Conservation (phyloP, 202 grass and related monocot species). For the Setaria italica region DNA sequence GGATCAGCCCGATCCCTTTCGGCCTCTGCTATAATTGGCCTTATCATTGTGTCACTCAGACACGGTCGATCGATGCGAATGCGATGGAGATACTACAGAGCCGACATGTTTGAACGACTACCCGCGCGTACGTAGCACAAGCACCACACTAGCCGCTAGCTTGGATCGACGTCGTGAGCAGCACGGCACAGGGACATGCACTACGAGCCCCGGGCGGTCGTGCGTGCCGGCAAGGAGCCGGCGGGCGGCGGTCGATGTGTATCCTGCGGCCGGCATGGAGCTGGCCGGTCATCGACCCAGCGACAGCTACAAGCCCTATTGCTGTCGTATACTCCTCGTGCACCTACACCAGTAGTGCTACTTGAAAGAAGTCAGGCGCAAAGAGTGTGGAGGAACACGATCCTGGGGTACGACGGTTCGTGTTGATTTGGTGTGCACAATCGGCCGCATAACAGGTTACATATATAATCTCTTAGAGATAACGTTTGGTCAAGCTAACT, state of each 20-base stretch:
- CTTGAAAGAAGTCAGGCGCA: too few species aligned
- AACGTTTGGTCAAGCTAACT: too few species aligned
- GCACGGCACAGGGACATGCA: slow-evolving; percentile 40
- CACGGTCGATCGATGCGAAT: neutral
- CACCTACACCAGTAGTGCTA: neutral
- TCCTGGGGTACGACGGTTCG: too few species aligned
- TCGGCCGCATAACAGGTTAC: too few species aligned
- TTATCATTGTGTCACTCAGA: neutral
- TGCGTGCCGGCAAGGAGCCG: slow-evolving; percentile 18
- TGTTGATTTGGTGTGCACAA: too few species aligned
- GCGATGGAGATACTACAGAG: neutral
- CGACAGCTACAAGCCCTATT: neutral
- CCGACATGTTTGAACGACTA: slow-evolving; percentile 31
- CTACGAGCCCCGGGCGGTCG: neutral
- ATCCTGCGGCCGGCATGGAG: neutral
- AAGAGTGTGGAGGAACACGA: too few species aligned
- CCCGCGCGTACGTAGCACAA: neutral
- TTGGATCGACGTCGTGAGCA: slow-evolving; percentile 9
- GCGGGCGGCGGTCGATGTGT: neutral
- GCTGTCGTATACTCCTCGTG: neutral
- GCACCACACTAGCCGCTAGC: slow-evolving; percentile 8
- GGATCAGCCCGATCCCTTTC: slow-evolving; percentile 10
- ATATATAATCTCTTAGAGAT: too few species aligned
- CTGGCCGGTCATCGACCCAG: neutral
- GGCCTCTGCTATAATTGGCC: neutral